Conservation (phyloP, 2,329 filamentous ascomycete species). For the Lizonia empirigonia region DNA sequence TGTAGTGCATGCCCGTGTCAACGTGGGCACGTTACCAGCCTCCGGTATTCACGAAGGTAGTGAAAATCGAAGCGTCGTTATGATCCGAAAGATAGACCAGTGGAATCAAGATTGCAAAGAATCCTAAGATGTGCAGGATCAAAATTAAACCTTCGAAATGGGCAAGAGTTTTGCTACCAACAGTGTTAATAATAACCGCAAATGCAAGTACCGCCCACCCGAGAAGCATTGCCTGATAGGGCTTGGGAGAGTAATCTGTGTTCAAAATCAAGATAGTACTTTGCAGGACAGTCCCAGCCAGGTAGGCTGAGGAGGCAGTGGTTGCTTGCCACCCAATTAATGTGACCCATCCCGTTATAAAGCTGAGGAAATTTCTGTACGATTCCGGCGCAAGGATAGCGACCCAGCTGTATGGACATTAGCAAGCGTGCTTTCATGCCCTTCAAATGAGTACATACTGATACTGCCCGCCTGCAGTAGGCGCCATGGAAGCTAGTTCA, state of each 20-base stretch:
- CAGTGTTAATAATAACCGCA: constrained; percentile 48
- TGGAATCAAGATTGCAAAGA: constrained; percentile 56
- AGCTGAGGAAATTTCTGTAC: constrained; percentile 1
- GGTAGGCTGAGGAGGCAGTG: constrained; percentile 25
- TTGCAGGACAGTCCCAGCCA: constrained; percentile 24
- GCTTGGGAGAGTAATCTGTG: background rate
- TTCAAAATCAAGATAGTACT: constrained; percentile 40
- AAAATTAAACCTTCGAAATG: constrained; percentile 53
- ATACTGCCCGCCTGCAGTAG: background rate
- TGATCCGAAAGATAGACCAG: constrained; percentile 50
- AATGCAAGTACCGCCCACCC: constrained; percentile 34
- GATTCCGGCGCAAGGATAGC: constrained; percentile 43
- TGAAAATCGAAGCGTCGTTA: constrained; percentile 49
- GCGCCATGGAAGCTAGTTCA: constrained; percentile 31
- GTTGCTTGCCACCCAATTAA: constrained; percentile 44
- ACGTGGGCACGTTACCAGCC: no score
- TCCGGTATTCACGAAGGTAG: constrained; percentile 51
- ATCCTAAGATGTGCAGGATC: constrained; percentile 54
- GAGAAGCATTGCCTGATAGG: background rate
- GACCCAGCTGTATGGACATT: constrained; percentile 32
- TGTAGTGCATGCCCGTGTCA: no score
- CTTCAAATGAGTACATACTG: background rate
- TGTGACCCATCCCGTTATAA: constrained; percentile 45
- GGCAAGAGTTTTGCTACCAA: constrained; percentile 49
- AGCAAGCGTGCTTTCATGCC: background rate